Evolutionary conservation across 352 stramenopile species (phyloP), one percentile per base, ranked within the genome.

Genomic region (Globisporangium nunn): DNA sequence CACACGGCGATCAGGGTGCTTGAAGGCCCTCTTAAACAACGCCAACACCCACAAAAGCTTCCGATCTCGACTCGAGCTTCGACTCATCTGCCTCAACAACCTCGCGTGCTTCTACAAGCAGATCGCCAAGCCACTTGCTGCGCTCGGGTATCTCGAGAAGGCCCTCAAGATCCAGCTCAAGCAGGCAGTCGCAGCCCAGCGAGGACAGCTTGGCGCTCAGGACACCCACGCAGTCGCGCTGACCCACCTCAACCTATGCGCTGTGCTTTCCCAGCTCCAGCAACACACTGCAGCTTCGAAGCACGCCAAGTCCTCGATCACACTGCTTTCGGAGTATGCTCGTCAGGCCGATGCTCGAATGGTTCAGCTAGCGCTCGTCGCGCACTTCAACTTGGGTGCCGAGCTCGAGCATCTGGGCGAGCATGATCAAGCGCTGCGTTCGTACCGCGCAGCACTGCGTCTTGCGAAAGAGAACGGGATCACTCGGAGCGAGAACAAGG

Each of bases 71-170:
- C 53, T 67, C 4, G 62, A 58, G 10, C 67, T 88, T 6, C 74
- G 74, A 8, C 63, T 83, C 15, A 59, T 85, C 37, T 76, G 67
- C 11, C 70, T 88, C 62, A 88, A 88, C 57, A 88, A 88, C 61
- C 66, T 88, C 18, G 74, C 78, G 11, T 88, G 78, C 47, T 81
- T 74, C 58, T 58, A 76, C 49, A 80, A 78, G 43, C 66, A 81
- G 45, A 58, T 54, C 11, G 52, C 62, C 10, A 80, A 74, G 61
- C 72, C 77, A 0, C 57, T 81, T 17, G 56, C 48, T 0, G 77
- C 77, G 11, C 69, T 87, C 30, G 44, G 47, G 0, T 81, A 66
- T 18, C 62, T 87, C 28, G 74, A 87, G 50, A 69, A 70, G 50
- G 64, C 59, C 3, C 66, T 87, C 23, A 70, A 75, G 48, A 62